A percentile compares a stretch with the other conserved stretches of the same genome.
phyloP scores from a whole-genome alignment of 345 rosid species.

The Eucalyptus shirleyi region DNA sequence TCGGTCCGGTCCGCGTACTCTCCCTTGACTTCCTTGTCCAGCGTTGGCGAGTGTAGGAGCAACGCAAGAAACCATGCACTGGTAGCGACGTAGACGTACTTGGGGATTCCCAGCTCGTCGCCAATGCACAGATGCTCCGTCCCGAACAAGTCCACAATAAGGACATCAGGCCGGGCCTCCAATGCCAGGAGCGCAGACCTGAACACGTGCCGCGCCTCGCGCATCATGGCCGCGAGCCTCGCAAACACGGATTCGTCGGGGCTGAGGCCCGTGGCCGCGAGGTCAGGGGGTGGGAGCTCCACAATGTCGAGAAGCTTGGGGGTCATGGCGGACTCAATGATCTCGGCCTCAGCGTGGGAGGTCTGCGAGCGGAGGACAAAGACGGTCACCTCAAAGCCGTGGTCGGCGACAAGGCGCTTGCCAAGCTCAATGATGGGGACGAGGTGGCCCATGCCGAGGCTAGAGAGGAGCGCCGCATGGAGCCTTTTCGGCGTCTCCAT shows the following conservation, averaged over 20 bases:
- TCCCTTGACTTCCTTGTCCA: slow-evolving; percentile 22
- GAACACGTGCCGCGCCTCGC: background rate
- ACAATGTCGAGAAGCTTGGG: slow-evolving; percentile 4
- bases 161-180: slow-evolving; percentile 17
- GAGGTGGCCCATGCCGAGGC: slow-evolving; percentile 56
- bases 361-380: slow-evolving; percentile 5
- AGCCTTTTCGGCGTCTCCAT: background rate
- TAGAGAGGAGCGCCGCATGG: slow-evolving; percentile 26
- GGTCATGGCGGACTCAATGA: slow-evolving; percentile 1
- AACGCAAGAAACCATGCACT: slow-evolving; percentile 51
- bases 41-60: background rate
- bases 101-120: slow-evolving; percentile 22
- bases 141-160: slow-evolving; percentile 44
- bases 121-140: slow-evolving; percentile 16
- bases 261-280: slow-evolving; percentile 16
- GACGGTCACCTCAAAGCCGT: slow-evolving; percentile 23
- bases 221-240: slow-evolving; percentile 13
- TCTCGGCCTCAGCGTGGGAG: slow-evolving; percentile 10
- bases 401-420: slow-evolving; percentile 18
- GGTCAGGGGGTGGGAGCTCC: slow-evolving; percentile 14
- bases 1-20: slow-evolving; percentile 13
- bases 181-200: slow-evolving; percentile 13
- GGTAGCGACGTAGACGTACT: slow-evolving; percentile 12
- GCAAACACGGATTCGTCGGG: slow-evolving; percentile 22
- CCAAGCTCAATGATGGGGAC: slow-evolving; percentile 49